Conservation (phyloP, 306 rosid species). For the Prunus padus region DNA sequence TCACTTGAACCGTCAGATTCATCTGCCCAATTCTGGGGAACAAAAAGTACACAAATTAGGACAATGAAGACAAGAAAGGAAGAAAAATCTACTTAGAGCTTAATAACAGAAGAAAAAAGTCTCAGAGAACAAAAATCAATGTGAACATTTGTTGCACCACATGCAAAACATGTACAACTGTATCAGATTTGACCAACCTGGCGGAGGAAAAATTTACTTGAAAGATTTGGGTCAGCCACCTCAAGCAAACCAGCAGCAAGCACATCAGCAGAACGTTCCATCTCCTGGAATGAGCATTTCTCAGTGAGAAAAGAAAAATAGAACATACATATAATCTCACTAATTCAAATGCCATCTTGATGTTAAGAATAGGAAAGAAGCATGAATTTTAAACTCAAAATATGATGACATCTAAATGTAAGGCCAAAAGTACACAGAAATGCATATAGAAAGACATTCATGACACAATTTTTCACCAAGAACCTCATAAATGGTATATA, state of each 20-base stretch:
- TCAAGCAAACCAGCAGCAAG: slow-evolving; percentile 99
- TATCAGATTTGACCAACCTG: slow-evolving; percentile 43
- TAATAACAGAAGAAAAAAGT: background rate
- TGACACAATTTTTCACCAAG: slow-evolving; percentile 11
- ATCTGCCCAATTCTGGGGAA: slow-evolving; percentile 68
- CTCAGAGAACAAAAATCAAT: background rate
- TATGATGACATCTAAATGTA: background rate
- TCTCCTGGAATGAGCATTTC: slow-evolving; percentile 61
- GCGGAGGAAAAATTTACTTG: slow-evolving; percentile 80
- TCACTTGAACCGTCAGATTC: slow-evolving; percentile 61
- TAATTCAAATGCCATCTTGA: background rate
- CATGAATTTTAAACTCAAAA: background rate
- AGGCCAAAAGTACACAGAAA: background rate
- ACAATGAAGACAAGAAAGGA: slow-evolving; percentile 10
- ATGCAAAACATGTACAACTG: background rate
- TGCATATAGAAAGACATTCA: background rate
- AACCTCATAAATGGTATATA: slow-evolving; percentile 6
- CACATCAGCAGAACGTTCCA: slow-evolving; percentile 94
- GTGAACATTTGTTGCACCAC: background rate
- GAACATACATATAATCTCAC: background rate
- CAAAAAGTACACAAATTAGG: slow-evolving; percentile 10
- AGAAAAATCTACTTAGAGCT: slow-evolving; percentile 2
- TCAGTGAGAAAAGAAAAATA: slow-evolving; percentile 12
- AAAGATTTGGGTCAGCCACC: slow-evolving; percentile 91
- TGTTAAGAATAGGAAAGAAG: background rate